Evolutionary conservation across 2,329 filamentous ascomycete genomes (phyloP).

Genomic region (Blastomyces percursus): DNA sequence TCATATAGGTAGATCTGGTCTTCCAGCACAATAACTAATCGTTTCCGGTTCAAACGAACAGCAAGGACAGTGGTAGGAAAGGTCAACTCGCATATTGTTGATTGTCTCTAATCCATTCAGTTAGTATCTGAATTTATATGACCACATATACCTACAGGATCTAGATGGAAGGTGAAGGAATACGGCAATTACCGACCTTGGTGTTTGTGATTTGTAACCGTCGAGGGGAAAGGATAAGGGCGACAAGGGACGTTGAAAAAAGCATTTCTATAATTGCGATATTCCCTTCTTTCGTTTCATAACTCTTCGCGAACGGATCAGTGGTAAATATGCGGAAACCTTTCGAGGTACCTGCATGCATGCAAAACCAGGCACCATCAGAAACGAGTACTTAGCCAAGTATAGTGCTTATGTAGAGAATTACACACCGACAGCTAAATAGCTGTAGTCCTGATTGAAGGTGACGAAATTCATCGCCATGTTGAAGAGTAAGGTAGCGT

Average conservation of each 20-base stretch:
- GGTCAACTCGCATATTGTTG: slow-evolving; percentile 95
- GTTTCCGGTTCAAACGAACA: slow-evolving; percentile 86
- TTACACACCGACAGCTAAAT: slow-evolving; percentile 75
- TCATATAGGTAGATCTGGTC: slow-evolving; percentile 98
- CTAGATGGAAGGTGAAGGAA: not conserved
- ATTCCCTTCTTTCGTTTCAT: slow-evolving; percentile 87
- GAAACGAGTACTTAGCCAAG: not conserved
- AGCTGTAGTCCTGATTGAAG: slow-evolving; percentile 98
- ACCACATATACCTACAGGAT: not conserved
- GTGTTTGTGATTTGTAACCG: slow-evolving; percentile 96
- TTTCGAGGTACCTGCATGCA: slow-evolving; percentile 63
- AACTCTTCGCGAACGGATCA: slow-evolving; percentile 90
- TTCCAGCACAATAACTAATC: slow-evolving; percentile 84
- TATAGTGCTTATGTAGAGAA: not conserved
- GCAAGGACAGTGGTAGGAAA: slow-evolving; percentile 95
- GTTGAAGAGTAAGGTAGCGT: slow-evolving; percentile 18
- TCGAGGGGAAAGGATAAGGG: slow-evolving; percentile 80
- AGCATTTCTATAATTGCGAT: slow-evolving; percentile 97
- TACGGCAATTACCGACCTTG: slow-evolving; percentile 50
- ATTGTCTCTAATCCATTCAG: slow-evolving; percentile 43
- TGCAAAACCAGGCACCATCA: slow-evolving; percentile 1
- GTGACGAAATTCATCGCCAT: slow-evolving; percentile 96
- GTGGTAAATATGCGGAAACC: slow-evolving; percentile 96
- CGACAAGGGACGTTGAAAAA: slow-evolving; percentile 93
- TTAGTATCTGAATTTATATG: slow-evolving; percentile 1